Percentiles rank a stretch among this genome's conserved stretches.
These are phyloP conservation scores for Esteya vermicola DNA, from an alignment of 2,329 filamentous ascomycete genomes.

Conservation along the genomic window DNA sequence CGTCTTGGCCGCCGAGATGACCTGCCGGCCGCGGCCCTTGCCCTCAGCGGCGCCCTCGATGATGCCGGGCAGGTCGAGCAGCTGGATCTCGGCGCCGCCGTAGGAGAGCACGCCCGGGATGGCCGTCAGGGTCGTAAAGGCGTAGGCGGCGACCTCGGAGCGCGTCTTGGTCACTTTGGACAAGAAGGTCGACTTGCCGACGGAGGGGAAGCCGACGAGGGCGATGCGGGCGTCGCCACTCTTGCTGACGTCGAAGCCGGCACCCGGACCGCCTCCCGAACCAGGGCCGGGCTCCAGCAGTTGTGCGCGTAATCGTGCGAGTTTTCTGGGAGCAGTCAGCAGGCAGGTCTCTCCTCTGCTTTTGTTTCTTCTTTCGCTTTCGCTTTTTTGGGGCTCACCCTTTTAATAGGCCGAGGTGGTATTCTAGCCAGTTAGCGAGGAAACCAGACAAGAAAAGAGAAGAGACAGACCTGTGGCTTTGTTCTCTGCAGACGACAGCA, in stretches of 20 bases:
- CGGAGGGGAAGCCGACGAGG: constrained; percentile 94
- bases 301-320: constrained; percentile 85
- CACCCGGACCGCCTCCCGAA: constrained; percentile 60
- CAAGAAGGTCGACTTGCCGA: constrained; percentile 97
- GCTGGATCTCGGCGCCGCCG: constrained; percentile 93
- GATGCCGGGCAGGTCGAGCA: constrained; percentile 93
- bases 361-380: not conserved
- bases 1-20: constrained; percentile 96
- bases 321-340: constrained; percentile 52
- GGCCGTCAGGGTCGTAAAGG: constrained; percentile 93
- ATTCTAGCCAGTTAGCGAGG: constrained; percentile 46
- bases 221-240: constrained; percentile 93
- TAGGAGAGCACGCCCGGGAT: constrained; percentile 97
- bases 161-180: constrained; percentile 98
- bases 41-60: constrained; percentile 95
- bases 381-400: constrained; percentile 42
- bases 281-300: constrained; percentile 81
- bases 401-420: constrained; percentile 94
- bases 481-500: constrained; percentile 53
- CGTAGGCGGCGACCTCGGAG: constrained; percentile 88
- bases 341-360: not conserved
- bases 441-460: not conserved
- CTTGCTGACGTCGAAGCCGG: constrained; percentile 90
- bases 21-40: constrained; percentile 88
- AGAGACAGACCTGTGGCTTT: constrained; percentile 79